These are phyloP conservation scores for Starmerella ratchasimensis DNA, from an alignment of 805 yeast species.

Conservation along the genomic window DNA sequence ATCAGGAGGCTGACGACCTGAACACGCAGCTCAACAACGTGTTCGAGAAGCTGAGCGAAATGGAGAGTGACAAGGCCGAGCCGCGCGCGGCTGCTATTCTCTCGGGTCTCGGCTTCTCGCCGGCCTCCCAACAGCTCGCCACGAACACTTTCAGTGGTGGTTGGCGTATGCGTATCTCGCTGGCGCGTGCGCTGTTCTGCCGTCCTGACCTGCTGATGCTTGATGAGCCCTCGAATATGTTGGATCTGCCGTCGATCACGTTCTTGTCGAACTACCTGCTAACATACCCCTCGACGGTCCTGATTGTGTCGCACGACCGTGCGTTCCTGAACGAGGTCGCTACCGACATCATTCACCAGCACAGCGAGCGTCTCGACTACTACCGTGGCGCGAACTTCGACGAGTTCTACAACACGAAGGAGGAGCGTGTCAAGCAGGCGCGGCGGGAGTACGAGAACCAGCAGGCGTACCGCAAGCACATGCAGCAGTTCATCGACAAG, in stretches of 20 bases:
- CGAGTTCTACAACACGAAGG: slow-evolving; percentile 80
- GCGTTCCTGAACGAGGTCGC: slow-evolving; percentile 96
- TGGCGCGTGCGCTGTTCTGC: slow-evolving; percentile 95
- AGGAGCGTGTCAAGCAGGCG: slow-evolving; percentile 87
- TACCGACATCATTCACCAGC: slow-evolving; percentile 95
- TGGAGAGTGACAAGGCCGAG: slow-evolving; percentile 97
- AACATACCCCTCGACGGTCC: slow-evolving; percentile 78
- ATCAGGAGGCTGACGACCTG: slow-evolving; percentile 79
- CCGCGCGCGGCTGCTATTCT: slow-evolving; percentile 90
- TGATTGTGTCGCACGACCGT: slow-evolving; percentile 96
- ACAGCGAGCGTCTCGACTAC: slow-evolving; percentile 90
- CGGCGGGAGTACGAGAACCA: slow-evolving; percentile 93
- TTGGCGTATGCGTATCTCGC: slow-evolving; percentile 99
- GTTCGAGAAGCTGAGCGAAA: slow-evolving; percentile 68
- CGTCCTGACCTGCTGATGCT: slow-evolving; percentile 83
- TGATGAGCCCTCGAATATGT: slow-evolving; percentile 99
- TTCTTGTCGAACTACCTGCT: slow-evolving; percentile 82
- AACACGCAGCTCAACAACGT: slow-evolving; percentile 66
- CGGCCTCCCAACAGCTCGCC: slow-evolving; percentile 66
- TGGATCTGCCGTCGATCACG: slow-evolving; percentile 98
- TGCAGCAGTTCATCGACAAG: slow-evolving; percentile 90
- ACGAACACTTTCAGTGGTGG: slow-evolving; percentile 97
- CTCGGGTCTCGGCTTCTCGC: slow-evolving; percentile 85
- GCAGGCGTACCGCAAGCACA: slow-evolving; percentile 86
- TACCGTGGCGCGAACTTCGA: slow-evolving; percentile 86